Evolutionary conservation across 495 filamentous ascomycete genomes (phyloP).

Genomic region (Tuber aestivum): DNA sequence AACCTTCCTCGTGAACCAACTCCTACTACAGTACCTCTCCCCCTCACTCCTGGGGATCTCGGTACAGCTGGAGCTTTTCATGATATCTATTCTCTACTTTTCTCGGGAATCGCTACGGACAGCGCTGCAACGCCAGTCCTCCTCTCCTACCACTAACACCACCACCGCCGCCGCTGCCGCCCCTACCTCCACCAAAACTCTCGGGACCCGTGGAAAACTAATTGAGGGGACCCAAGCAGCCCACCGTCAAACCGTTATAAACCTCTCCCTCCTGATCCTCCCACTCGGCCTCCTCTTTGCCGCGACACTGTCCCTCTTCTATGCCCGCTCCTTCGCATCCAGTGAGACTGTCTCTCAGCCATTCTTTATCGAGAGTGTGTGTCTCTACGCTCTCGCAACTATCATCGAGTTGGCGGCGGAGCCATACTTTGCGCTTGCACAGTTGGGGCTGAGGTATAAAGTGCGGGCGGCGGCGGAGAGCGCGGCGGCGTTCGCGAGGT

Average conservation of each 20-base stretch:
- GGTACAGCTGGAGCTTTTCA: slow-evolving; percentile 84
- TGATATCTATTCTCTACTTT: slow-evolving; percentile 82
- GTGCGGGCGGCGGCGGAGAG: slow-evolving; percentile 75
- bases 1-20: slow-evolving; percentile 85
- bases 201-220: slow-evolving; percentile 21
- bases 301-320: slow-evolving; percentile 56
- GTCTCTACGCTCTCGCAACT: slow-evolving; percentile 66
- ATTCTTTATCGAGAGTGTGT: slow-evolving; percentile 58
- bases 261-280: slow-evolving; percentile 76
- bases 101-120: slow-evolving; percentile 80
- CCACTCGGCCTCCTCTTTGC: slow-evolving; percentile 62
- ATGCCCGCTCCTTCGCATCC: slow-evolving; percentile 54
- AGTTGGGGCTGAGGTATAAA: slow-evolving; percentile 71
- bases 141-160: slow-evolving; percentile 17
- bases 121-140: slow-evolving; percentile 72
- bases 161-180: slow-evolving; percentile 25
- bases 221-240: slow-evolving; percentile 30
- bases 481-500: slow-evolving; percentile 68
- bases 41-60: slow-evolving; percentile 76
- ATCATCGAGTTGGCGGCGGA: slow-evolving; percentile 75
- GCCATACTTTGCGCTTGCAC: slow-evolving; percentile 75
- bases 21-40: slow-evolving; percentile 78
- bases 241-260: slow-evolving; percentile 66
- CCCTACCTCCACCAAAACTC: slow-evolving; percentile 27
- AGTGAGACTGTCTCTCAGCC: slow-evolving; percentile 53